Conservation (phyloP, 441 rosid species). For the Isatis lusitanica region DNA sequence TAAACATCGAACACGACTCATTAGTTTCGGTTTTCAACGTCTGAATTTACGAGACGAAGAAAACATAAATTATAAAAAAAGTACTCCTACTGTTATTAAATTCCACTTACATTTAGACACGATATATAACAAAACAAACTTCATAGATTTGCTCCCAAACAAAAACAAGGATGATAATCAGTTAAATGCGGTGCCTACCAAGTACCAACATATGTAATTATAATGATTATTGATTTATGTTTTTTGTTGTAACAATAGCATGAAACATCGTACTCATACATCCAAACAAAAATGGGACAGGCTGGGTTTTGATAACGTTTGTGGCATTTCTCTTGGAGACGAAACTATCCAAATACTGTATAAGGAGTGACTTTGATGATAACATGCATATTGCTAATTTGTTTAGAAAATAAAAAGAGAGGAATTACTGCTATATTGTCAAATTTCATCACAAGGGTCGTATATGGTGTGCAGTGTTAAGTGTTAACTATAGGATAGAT, state of each 20-base stretch:
- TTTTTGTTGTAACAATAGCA: constrained; percentile 1
- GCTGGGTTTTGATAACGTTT: constrained; percentile 21
- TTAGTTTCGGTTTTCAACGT: constrained; percentile 30
- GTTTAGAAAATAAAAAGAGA: background rate
- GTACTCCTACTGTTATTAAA: background rate
- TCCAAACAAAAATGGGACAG: constrained; percentile 29
- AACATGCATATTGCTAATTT: background rate
- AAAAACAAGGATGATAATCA: constrained; percentile 27
- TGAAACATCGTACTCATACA: constrained; percentile 35
- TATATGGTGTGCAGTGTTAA: background rate
- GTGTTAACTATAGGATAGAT: background rate
- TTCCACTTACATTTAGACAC: constrained; percentile 18
- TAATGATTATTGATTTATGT: background rate
- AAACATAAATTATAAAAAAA: background rate
- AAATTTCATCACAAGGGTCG: background rate
- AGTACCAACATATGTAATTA: constrained; percentile 26
- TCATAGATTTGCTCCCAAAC: constrained; percentile 28
- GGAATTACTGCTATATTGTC: background rate
- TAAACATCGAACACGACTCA: constrained; percentile 11
- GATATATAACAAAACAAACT: constrained; percentile 26
- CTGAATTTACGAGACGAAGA: constrained; percentile 12
- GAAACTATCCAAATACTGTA: constrained; percentile 7
- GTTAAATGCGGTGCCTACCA: constrained; percentile 32
- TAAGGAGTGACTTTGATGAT: constrained; percentile 13
- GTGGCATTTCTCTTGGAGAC: constrained; percentile 5